Evolutionary conservation across 371 early-diverging fungal species (phyloP), one percentile per base, ranked within the genome.

Genomic region (Smittium culicis): DNA sequence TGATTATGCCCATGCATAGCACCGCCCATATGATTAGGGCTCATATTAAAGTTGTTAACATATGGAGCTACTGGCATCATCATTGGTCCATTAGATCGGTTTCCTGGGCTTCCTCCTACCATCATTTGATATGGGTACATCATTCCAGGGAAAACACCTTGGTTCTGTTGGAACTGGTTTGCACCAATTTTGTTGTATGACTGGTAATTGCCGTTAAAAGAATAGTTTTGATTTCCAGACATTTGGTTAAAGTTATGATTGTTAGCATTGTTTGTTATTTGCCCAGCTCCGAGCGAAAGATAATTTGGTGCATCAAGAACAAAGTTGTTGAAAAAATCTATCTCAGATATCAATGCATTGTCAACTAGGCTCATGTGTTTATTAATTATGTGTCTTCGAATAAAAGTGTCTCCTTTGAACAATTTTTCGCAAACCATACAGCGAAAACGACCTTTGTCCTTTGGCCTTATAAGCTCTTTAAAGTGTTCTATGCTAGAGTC

Each of bases 341-440:
- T 75, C 77, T 79, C 72, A 59, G 61, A 86, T 84, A 71, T 74
- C 45, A 79, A 68, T 60, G 69, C 60, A 45, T 68, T 75, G 27
- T 85, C 83, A 54, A 87, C 78, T 33, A 86, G 80, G 55, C 88
- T 87, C 1, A 85, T 81, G 71, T 97, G 98, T 76, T 95, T 97
- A 60, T 82, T 76, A 58, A 82, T 69, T 67, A 97, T 86, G 72
- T 97, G 98, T 76, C 95, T 96, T 73, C 85, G 85, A 17, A 94
- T 93, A 83, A 89, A 97, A 69, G 90, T 91, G 60, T 86, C 85
- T 17, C 93, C 96, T 70, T 91, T 87, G 83, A 97, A 97, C 58
- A 94, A 88, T 80, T 97, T 97, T 16, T 82, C 81, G 77, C 98
- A 97, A 28, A 89, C 80, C 70, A 77, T 83, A 77, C 97, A 97